Base-by-base conservation (phyloP, 73 alveolate species). In the Tetrahymena borealis region DNA sequence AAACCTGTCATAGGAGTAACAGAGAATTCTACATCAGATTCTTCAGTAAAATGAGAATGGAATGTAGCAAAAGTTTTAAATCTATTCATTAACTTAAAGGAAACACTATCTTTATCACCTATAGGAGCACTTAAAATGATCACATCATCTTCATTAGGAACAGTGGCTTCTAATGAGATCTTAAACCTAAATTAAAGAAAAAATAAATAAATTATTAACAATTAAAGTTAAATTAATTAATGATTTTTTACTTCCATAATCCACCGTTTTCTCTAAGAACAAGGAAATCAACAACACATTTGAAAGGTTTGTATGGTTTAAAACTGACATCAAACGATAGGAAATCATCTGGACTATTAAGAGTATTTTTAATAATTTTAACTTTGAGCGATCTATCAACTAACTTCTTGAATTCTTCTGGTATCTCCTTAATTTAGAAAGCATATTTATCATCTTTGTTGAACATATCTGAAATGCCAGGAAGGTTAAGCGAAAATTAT, bases 111-210 rank as follows among this genome's bases (percentile, higher is more conserved):
- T 35, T 99, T 96, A 91, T 98, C 98, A 40, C 96, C 97, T 33
- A 98, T 96, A 24, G 99, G 99, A 24, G 98, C 85, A 91, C 98
- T 97, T 39, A 98, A 97, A 91, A 97, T 94, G 41, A 98, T 98
- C 9, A 98, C 96, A 94, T 98, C 99, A 95, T 98, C 99, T 32
- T 96, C 99, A 43, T 98, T 99, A 18, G 99, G 99, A 39, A 97
- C 99, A 3, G 97, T 94, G 6, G 99, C 98, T 92, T 98, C 99
- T 92, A 98, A 96, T 37, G 96, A 94, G 31, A 98, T 96, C 95
- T 97, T 98, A 96, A 60, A 60, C 28, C 85, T 60, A 60, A n/a
- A n/a, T n/a, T n/a, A n/a, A n/a, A n/a, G 10, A 15, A 60, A 60
- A 20, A 60, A 60, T 15, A 60, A 15, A 39, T 39, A 39, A 39